Percentiles rank a stretch among this genome's conserved stretches.
Evolutionary conservation across 179 eudicot species (phyloP).

Genomic region (Amaranthus tricolor): DNA sequence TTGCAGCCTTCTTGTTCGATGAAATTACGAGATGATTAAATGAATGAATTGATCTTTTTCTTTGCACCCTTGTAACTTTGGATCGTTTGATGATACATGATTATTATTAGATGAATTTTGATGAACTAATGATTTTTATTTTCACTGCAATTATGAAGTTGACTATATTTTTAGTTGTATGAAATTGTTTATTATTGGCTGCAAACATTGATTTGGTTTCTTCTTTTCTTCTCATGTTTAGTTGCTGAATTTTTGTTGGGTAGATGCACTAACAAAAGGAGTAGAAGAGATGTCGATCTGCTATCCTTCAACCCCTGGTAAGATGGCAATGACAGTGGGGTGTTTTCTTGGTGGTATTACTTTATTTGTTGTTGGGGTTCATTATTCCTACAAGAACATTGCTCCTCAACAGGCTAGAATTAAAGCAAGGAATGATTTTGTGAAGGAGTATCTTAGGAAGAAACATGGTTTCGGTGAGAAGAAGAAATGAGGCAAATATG

Average conservation of each 20-base stretch:
- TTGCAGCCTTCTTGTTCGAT: conserved; percentile 15
- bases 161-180: neutral
- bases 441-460: conserved; percentile 50
- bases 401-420: conserved; percentile 91
- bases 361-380: conserved; percentile 52
- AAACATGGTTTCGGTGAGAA: conserved; percentile 49
- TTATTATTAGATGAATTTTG: neutral
- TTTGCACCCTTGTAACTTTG: neutral
- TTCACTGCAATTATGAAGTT: neutral
- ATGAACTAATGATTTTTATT: no score
- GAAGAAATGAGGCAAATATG: conserved; percentile 17
- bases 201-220: neutral
- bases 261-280: neutral
- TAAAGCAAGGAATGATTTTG: conserved; percentile 70
- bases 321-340: conserved; percentile 54
- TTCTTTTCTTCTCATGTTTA: neutral
- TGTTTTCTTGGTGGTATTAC: conserved; percentile 52
- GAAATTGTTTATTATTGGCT: neutral
- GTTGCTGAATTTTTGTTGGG: conserved; percentile 1
- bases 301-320: conserved; percentile 73
- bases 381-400: conserved; percentile 62
- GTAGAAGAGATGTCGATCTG: conserved; percentile 49
- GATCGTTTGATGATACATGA: neutral
- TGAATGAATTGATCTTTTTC: neutral
- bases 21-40: neutral